Conservation (phyloP, 129 eudicot genomes). For the Centella asiatica region DNA sequence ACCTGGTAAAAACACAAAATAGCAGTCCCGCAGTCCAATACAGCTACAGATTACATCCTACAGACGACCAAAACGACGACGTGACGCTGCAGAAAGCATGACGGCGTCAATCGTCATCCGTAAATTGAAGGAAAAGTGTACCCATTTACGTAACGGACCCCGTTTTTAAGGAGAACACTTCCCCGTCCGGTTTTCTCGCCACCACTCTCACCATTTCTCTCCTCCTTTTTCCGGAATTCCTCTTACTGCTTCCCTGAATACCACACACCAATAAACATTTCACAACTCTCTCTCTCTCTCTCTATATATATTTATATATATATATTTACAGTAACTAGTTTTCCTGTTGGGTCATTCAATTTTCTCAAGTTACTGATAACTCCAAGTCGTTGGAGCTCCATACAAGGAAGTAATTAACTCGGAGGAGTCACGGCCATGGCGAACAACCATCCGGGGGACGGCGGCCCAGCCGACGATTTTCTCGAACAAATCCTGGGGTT, state of each 20-base stretch:
- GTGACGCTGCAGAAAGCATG: background rate
- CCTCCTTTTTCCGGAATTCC: too few relatives aligned
- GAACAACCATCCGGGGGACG: slow-evolving; percentile 57
- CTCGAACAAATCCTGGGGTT: slow-evolving; percentile 81
- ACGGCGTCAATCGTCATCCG: background rate
- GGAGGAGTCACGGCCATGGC: slow-evolving; percentile 35
- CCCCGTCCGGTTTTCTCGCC: background rate
- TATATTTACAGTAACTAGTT: background rate
- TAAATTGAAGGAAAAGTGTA: background rate
- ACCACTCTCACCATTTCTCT: background rate
- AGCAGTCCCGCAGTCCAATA: too few relatives aligned
- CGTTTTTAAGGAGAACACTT: background rate
- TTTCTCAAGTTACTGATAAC: too few relatives aligned
- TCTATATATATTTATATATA: background rate
- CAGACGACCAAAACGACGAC: too few relatives aligned
- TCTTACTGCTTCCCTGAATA: too few relatives aligned
- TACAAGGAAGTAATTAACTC: too few relatives aligned
- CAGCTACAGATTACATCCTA: too few relatives aligned
- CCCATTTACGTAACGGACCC: background rate
- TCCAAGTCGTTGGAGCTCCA: too few relatives aligned
- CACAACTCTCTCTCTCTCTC: background rate
- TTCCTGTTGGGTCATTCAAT: too few relatives aligned
- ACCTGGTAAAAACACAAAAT: too few relatives aligned
- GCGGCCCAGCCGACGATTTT: slow-evolving; percentile 63
- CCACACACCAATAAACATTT: too few relatives aligned